A percentile compares a stretch with the other conserved stretches of the same genome.
phyloP scores from a whole-genome alignment of 768 basidiomycete genomes.

The Tulasnella sp. region DNA sequence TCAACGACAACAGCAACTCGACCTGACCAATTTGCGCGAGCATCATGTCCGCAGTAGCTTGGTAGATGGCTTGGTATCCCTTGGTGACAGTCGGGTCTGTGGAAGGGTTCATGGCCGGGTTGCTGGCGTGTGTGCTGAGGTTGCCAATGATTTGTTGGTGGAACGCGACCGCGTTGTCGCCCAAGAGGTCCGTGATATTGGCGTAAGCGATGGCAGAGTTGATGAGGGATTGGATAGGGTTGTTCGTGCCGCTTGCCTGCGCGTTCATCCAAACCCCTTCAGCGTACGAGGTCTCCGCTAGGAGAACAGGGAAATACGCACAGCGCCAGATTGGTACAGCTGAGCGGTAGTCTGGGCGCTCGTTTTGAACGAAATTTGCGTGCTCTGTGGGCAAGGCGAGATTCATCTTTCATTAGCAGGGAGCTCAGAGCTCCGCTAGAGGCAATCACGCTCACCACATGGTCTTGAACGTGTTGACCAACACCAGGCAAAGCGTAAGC shows the following conservation, averaged over 20 bases:
- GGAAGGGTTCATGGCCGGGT: constrained; percentile 50
- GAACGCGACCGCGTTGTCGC: constrained; percentile 43
- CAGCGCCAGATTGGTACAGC: constrained; percentile 42
- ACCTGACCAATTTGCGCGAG: constrained; percentile 54
- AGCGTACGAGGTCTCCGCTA: constrained; percentile 1
- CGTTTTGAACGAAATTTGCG: constrained; percentile 48
- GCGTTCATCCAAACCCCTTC: neutral
- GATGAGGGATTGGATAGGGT: constrained; percentile 56
- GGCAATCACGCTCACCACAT: constrained; percentile 45
- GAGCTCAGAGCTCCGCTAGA: neutral
- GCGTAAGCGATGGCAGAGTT: constrained; percentile 67
- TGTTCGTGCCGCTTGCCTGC: constrained; percentile 19
- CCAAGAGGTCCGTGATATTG: constrained; percentile 56
- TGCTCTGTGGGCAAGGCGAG: constrained; percentile 41
- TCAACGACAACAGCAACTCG: constrained; percentile 58
- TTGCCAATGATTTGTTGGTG: constrained; percentile 44
- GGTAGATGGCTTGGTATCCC: constrained; percentile 63
- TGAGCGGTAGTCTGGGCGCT: constrained; percentile 47
- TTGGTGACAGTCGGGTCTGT: constrained; percentile 51
- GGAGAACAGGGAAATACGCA: constrained; percentile 37
- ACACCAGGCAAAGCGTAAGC: constrained; percentile 60
- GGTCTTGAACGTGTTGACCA: constrained; percentile 63
- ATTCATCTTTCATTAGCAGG: neutral
- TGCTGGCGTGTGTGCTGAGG: constrained; percentile 43
- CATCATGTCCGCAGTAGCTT: constrained; percentile 49